Evolutionary conservation across 495 filamentous ascomycete species (phyloP), one percentile per base, ranked within the genome.

Genomic region (Penicillium daleae): DNA sequence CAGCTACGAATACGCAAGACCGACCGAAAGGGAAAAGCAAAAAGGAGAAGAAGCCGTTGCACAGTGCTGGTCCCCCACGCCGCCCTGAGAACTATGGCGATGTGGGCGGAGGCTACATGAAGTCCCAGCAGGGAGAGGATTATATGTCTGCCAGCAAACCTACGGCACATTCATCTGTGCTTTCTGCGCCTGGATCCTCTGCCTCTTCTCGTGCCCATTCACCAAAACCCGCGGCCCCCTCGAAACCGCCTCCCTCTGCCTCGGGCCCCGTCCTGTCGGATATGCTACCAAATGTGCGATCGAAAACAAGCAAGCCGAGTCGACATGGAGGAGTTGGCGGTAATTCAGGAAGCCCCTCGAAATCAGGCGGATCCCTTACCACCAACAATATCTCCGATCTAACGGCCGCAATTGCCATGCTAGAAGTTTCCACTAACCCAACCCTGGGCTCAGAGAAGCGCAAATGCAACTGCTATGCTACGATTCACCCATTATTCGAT

Each of bases 351-450:
- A 75, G 72, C 22, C 65, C 76, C 3, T 68, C 64, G 2, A 75
- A 73, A 54, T 62, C 60, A 4, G 37, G 48, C 1, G 53, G 52
- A 17, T 57, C 75, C 3, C 60, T 81, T 31, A 80, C 78, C 9
- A 81, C 91, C 7, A 89, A 86, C 21, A 87, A 89, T 6, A 83
- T 97, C 32, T 80, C 84, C 26, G 96, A 97, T 70, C 81, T 99
- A 3, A 96, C 97, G 57, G 87, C 92, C 7, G 95, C 94, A 3
- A 97, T 99, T 65, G 89, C 92, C n/a, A 80, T 87, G 17, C 86
- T 99, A 50, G 95, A 99, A 66, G 84, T 96, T 46, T 90, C 89
- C 53, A 97, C 92, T 8, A 97, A 97, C 72, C 92, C 93, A 0
- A 83, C 86, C 0, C 79, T 90, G 19, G 67, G 82, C 29, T 69